A percentile compares a stretch with the other conserved stretches of the same genome.
phyloP scores from a whole-genome alignment of 2,329 filamentous ascomycete species.

The Tolypocladium endophyticum region DNA sequence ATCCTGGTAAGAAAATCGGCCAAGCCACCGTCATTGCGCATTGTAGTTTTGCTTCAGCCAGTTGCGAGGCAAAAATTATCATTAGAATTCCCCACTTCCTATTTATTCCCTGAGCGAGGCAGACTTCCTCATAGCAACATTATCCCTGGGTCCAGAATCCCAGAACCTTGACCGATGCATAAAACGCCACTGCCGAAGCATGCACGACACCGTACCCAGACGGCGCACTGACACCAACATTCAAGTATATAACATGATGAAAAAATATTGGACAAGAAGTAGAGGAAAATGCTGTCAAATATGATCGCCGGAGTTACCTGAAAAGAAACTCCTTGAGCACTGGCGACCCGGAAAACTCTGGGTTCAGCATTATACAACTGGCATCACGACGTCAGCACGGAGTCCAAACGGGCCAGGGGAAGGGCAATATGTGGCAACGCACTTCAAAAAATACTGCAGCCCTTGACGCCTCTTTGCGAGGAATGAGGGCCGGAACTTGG shows the following conservation, averaged over 20 bases:
- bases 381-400: conserved; percentile 6
- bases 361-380: conserved; percentile 11
- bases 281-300: background rate
- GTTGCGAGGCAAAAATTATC: background rate
- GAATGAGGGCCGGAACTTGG: conserved; percentile 75
- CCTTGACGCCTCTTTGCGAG: conserved; percentile 75
- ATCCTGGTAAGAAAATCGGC: background rate
- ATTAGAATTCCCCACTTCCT: background rate
- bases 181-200: background rate
- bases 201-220: background rate
- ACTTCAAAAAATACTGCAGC: conserved; percentile 91
- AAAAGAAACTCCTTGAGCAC: conserved; percentile 13
- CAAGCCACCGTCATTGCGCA: background rate
- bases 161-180: background rate
- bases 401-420: background rate
- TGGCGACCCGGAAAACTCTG: conserved; percentile 12
- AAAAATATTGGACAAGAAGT: background rate
- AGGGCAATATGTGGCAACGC: conserved; percentile 25
- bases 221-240: background rate
- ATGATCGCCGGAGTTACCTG: conserved; percentile 1
- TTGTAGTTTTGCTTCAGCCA: background rate
- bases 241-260: background rate
- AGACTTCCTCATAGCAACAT: background rate
- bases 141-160: background rate
- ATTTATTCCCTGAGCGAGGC: background rate